These are phyloP conservation scores for Globisporangium viniferum DNA, from an alignment of 352 stramenopile genomes.

Conservation along the genomic window DNA sequence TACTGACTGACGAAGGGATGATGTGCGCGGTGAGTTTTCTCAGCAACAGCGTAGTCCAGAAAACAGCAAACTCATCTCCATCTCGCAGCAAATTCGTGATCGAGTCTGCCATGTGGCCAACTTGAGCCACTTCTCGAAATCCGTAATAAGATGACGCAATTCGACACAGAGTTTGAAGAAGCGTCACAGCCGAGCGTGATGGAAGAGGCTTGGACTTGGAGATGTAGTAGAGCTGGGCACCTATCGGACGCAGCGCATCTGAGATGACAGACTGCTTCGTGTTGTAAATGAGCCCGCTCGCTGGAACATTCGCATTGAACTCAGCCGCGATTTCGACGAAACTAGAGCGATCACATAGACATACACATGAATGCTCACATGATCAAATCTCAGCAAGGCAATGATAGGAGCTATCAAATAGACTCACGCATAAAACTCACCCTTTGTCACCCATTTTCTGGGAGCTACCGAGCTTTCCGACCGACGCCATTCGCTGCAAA, in stretches of 20 bases:
- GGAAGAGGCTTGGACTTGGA: constrained; percentile 65
- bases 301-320: constrained; percentile 89
- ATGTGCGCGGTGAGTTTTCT: constrained; percentile 58
- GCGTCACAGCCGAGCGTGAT: constrained; percentile 55
- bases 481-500: constrained; percentile 67
- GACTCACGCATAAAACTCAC: constrained; percentile 26
- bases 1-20: constrained; percentile 38
- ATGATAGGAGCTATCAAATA: not conserved
- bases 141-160: constrained; percentile 86
- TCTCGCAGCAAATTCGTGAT: constrained; percentile 73
- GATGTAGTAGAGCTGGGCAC: constrained; percentile 76
- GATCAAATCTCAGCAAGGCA: not conserved
- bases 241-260: constrained; percentile 77
- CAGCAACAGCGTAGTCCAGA: constrained; percentile 80
- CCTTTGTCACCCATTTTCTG: constrained; percentile 56
- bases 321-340: constrained; percentile 83
- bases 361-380: not conserved
- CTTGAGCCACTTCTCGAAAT: constrained; percentile 79
- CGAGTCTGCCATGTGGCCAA: constrained; percentile 71
- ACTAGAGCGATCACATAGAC: constrained; percentile 22
- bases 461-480: constrained; percentile 58
- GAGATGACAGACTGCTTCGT: constrained; percentile 76
- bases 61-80: constrained; percentile 85
- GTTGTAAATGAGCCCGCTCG: constrained; percentile 80
- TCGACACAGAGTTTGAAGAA: constrained; percentile 83